Evolutionary conservation across 2,329 filamentous ascomycete species (phyloP), one percentile per base, ranked within the genome.

Genomic region (Verticillium tricorpus): DNA sequence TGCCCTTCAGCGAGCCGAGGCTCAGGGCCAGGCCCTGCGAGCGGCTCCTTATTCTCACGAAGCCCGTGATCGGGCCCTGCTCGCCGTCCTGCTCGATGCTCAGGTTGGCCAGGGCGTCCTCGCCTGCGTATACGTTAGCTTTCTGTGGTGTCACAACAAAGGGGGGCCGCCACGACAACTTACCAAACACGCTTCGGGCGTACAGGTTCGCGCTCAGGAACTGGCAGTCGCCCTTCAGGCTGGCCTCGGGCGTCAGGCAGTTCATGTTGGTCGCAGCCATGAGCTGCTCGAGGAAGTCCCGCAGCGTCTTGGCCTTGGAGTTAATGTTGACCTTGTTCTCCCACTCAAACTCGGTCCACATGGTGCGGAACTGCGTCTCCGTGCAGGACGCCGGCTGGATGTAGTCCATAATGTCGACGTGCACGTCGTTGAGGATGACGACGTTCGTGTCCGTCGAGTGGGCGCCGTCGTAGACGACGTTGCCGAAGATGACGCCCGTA

Each of bases 241-340:
- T 96, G 28, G 94, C 95, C 73, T 98, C 95, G 3, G 95, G 95
- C 7, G 95, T 99, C 71, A 99, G 80, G 76, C 95, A 99, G 75
- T 89, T 95, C 95, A 99, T 99, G 78, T 99, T 98, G 60, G 95
- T 99, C 75, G 91, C 94, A 64, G 93, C 92, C 95, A 98, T 98
- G 64, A 99, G 82, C 74, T 96, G 90, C 69, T 92, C 89, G 66
- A 99, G 80, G 86, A 99, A 99, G 22, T 96, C 92, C 58, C 94
- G 87, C 64, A 99, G 82, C 32, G 87, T 90, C 81, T 94, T 96
- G 68, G 92, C 92, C 83, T 97, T 98, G 66, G 92, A 96, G 79
- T 97, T 97, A 80, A 99, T 98, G 80, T 99, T 99, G 77, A 99
- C 94, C 85, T 99, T 99, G 81, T 99, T 99, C 83, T 99, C 95